Conservation (phyloP, 306 rosid species). For the Casuarina equisetifolia region DNA sequence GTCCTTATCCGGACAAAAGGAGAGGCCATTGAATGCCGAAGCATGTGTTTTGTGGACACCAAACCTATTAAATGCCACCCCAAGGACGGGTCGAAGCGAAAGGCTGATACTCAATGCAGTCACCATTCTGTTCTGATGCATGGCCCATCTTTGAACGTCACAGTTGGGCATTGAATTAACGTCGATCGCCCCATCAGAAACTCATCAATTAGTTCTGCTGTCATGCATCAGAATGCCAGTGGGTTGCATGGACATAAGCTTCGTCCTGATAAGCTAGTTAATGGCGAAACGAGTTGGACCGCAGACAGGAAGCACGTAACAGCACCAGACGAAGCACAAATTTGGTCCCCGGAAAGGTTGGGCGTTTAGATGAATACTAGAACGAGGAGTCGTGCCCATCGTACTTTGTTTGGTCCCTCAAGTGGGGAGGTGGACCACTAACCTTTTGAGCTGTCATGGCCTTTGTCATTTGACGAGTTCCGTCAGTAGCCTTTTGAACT, state of each 20-base stretch:
- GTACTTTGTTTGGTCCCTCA: not conserved
- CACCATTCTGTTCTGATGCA: slow-evolving; percentile 9
- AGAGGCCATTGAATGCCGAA: too few relatives aligned
- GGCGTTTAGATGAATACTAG: not conserved
- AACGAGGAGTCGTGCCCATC: not conserved
- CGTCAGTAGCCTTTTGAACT: not conserved
- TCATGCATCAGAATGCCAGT: too few relatives aligned
- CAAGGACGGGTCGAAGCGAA: not conserved
- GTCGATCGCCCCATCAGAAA: not conserved
- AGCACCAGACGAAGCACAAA: not conserved
- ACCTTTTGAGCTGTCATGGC: not conserved
- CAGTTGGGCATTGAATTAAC: not conserved
- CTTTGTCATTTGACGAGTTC: not conserved
- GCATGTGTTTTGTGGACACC: too few relatives aligned
- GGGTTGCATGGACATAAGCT: not conserved
- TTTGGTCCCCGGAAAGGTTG: not conserved
- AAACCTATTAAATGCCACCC: not conserved
- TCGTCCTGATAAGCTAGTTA: not conserved
- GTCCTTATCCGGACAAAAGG: too few relatives aligned
- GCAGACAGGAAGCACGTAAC: not conserved
- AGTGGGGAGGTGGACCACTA: not conserved
- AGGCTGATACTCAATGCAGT: slow-evolving; percentile 7
- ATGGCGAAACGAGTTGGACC: not conserved
- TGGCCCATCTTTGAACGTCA: not conserved
- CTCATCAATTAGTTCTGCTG: not conserved